Percentiles rank a stretch among this genome's conserved stretches.
Conservation (phyloP, 805 yeast genomes). For the Myxozyma kluyveri region DNA sequence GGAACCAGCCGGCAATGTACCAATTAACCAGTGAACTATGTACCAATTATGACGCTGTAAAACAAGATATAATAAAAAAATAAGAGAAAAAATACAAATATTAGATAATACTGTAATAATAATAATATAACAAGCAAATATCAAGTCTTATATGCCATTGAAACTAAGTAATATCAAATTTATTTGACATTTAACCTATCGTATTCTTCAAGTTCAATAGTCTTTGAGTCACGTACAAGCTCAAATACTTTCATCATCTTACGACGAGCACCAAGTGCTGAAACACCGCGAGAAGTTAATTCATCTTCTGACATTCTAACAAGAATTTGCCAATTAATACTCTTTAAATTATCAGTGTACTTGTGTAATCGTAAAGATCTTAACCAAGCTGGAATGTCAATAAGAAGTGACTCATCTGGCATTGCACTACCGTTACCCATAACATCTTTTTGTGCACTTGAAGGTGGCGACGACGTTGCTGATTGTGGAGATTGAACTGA, state of each 20-base stretch:
- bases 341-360: constrained; percentile 79
- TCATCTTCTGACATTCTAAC: constrained; percentile 66
- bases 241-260: constrained; percentile 89
- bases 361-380: constrained; percentile 87
- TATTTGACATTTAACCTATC: neutral
- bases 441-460: neutral
- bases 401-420: constrained; percentile 42
- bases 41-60: no score
- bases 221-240: constrained; percentile 58
- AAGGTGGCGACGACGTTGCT: constrained; percentile 2
- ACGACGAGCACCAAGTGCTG: constrained; percentile 93
- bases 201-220: constrained; percentile 9
- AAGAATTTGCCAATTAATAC: constrained; percentile 74
- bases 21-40: no score
- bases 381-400: constrained; percentile 89
- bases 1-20: no score
- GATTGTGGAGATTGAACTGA: no score
- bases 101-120: neutral
- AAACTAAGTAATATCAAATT: neutral
- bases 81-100: neutral
- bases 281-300: constrained; percentile 76
- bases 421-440: neutral
- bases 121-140: neutral
- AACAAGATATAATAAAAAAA: neutral
- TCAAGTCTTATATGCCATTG: neutral